phyloP scores from a whole-genome alignment of 768 basidiomycete genomes.

The Lactarius indigo region DNA sequence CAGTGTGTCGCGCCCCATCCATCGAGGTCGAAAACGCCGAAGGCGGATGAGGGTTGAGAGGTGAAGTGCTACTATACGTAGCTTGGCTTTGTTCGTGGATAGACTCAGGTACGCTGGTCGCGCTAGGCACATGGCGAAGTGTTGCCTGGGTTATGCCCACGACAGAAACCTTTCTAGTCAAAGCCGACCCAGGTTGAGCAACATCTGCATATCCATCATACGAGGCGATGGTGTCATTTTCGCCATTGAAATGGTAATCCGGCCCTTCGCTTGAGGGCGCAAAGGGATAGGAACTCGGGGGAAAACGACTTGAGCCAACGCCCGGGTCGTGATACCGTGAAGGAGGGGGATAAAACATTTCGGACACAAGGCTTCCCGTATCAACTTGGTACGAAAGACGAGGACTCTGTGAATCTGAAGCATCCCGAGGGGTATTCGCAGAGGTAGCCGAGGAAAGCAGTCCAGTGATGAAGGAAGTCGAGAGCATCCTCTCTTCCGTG shows the following conservation, averaged over 20 bases:
- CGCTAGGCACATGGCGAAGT: slow-evolving; percentile 28
- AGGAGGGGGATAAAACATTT: slow-evolving; percentile 49
- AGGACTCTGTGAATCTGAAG: slow-evolving; percentile 25
- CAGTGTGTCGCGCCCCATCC: background rate
- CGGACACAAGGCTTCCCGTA: slow-evolving; percentile 39
- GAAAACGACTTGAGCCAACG: slow-evolving; percentile 20
- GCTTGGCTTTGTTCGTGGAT: background rate
- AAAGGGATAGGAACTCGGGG: background rate
- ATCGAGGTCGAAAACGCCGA: slow-evolving; percentile 4
- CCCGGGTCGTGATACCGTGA: slow-evolving; percentile 27
- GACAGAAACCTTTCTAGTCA: slow-evolving; percentile 30
- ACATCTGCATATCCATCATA: slow-evolving; percentile 7
- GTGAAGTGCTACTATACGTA: slow-evolving; percentile 16
- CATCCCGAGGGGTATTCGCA: slow-evolving; percentile 23
- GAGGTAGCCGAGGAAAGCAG: slow-evolving; percentile 36
- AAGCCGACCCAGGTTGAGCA: slow-evolving; percentile 17
- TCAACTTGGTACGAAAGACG: slow-evolving; percentile 30
- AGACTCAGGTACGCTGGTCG: slow-evolving; percentile 1
- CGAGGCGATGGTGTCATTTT: slow-evolving; percentile 18
- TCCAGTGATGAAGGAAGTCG: slow-evolving; percentile 59
- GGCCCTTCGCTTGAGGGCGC: background rate
- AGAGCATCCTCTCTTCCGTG: slow-evolving; percentile 53
- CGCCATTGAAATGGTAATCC: background rate
- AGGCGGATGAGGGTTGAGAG: slow-evolving; percentile 5
- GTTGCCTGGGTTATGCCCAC: slow-evolving; percentile 36